Evolutionary conservation across 176 grass and related monocot genomes (phyloP), one percentile per base, ranked within the genome.

Genomic region (Neostapfia colusana): DNA sequence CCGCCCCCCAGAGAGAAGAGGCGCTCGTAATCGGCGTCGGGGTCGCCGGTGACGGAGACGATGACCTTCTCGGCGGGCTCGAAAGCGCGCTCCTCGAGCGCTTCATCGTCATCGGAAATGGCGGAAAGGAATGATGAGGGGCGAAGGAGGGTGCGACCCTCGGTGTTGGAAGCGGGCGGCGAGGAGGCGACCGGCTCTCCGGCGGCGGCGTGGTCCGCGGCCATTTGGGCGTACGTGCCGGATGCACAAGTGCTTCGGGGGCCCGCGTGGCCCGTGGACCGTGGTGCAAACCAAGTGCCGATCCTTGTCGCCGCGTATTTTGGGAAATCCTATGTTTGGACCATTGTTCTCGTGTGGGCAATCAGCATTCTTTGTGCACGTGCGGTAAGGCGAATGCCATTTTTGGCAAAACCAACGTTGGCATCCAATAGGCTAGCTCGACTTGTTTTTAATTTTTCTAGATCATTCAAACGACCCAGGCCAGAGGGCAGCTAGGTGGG

Each of bases 21-120:
- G 17, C 73, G 54, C 51, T 87, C 77, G n/a, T 76, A 67, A 3
- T 69, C 70, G 4, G 66, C 81, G 2, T 81, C 46, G 13, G 77
- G 27, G 58, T 84, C 88, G 0, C 74, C 61, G 25, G 75, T 23
- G 25, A 93, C 27, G 37, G 82, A 80, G 14, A 90, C 78, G 7
- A 91, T 34, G 35, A 95, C 55, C 73, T 91, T 91, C 80, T 95
- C 83, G 7, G 16, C 60, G 4, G 79, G n/a, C 76, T 92, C 89
- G 63, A 84, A 93, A 6, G 86, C 82, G 69, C 71, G 69, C 67
- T 97, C 91, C 48, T 87, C 59, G 0, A 66, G 58, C 23, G 80
- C 84, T 31, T 88, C 88, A 1, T 83, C 46, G 44, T 23, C 59
- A 7, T 86, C 20, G 17, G 58, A 55, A 20, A 23, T 4, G 21